These are phyloP conservation scores for Rosa persica DNA, from an alignment of 306 rosid genomes.

Conservation along the genomic window DNA sequence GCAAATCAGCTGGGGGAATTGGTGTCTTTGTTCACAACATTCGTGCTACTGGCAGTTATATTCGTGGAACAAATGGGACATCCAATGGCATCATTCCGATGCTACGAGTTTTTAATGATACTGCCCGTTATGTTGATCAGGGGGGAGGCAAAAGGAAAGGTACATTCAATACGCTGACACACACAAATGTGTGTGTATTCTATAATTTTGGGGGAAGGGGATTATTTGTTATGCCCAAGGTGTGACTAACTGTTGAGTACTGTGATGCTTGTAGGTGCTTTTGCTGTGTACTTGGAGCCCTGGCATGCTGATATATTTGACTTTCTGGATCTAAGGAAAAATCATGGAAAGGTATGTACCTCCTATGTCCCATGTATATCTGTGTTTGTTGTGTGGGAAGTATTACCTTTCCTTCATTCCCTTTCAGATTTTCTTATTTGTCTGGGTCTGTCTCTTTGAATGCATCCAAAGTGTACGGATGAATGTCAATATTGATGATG, in stretches of 20 bases:
- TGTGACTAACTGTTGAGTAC: background rate
- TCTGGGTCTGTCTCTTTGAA: background rate
- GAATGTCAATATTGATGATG: background rate
- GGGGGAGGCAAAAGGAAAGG: slow-evolving; percentile 99
- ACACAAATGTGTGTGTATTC: background rate
- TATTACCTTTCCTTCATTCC: background rate
- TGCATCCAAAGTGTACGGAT: background rate
- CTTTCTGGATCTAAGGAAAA: slow-evolving; percentile 71
- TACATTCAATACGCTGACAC: slow-evolving; percentile 4
- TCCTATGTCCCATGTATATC: background rate
- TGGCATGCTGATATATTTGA: slow-evolving; percentile 98
- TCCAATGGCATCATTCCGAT: slow-evolving; percentile 94
- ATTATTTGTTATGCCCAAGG: background rate
- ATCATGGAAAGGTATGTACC: slow-evolving; percentile 84
- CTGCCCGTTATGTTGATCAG: slow-evolving; percentile 98
- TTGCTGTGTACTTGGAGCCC: slow-evolving; percentile 95
- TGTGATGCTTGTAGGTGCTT: slow-evolving; percentile 63
- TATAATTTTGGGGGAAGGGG: background rate
- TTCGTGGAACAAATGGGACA: slow-evolving; percentile 94
- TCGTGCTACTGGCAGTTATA: slow-evolving; percentile 85
- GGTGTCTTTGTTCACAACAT: slow-evolving; percentile 88
- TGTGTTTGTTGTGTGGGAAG: background rate
- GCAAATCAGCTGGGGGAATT: slow-evolving; percentile 98
- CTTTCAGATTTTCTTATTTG: background rate
- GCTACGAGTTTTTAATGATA: slow-evolving; percentile 88